Evolutionary conservation across 176 grass and related monocot species (phyloP).

Genomic region (Cenchrus americanus): DNA sequence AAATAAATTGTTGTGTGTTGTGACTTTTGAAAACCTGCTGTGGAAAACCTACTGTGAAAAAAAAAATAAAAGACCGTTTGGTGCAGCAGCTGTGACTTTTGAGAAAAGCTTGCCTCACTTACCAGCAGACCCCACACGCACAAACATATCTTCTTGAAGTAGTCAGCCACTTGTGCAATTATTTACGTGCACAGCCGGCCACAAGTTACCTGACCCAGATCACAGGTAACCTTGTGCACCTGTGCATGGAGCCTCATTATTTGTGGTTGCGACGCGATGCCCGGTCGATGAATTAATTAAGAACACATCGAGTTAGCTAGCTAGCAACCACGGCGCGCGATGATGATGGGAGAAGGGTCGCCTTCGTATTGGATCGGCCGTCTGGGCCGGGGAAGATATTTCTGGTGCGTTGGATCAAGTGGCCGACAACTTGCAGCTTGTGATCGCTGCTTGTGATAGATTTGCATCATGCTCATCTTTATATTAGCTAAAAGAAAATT

Average conservation of each 20-base stretch:
- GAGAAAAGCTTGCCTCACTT: too few relatives aligned
- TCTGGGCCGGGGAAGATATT: neutral
- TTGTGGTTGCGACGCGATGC: too few relatives aligned
- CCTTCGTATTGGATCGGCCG: neutral
- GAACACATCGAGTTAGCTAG: too few relatives aligned
- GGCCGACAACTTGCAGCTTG: constrained; percentile 23
- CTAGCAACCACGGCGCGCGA: neutral
- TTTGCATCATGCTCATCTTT: neutral
- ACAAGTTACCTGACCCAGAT: constrained; percentile 18
- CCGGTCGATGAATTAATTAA: too few relatives aligned
- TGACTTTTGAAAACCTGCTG: too few relatives aligned
- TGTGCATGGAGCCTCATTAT: neutral
- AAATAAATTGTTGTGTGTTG: too few relatives aligned
- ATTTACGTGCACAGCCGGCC: neutral
- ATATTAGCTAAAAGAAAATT: neutral
- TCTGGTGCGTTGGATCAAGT: constrained; percentile 15
- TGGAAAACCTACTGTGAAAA: too few relatives aligned
- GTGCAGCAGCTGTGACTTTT: too few relatives aligned
- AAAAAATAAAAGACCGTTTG: too few relatives aligned
- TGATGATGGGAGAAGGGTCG: neutral
- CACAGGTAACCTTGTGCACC: neutral
- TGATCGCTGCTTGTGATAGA: neutral
- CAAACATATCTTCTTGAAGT: too few relatives aligned
- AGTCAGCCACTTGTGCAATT: neutral
- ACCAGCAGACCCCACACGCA: too few relatives aligned